Conservation (phyloP, 139 green algal genomes). For the Chlorella vulgaris region DNA sequence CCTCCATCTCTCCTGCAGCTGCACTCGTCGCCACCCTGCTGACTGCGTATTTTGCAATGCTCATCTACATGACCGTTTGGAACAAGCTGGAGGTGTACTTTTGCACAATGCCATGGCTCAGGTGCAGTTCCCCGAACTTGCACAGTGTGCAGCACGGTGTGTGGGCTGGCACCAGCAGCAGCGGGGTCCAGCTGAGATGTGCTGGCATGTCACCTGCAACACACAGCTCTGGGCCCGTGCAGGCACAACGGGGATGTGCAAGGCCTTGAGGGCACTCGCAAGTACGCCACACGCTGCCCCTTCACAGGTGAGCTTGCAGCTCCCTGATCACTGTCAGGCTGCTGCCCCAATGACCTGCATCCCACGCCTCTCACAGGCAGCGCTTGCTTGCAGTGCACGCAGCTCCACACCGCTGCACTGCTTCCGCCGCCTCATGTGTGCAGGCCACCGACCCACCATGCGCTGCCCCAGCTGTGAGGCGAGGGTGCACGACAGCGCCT, state of each 20-base stretch:
- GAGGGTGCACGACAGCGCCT: slow-evolving; percentile 33
- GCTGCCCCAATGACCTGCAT: no score
- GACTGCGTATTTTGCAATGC: slow-evolving; percentile 12
- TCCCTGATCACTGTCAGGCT: no score
- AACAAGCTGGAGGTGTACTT: slow-evolving; percentile 39
- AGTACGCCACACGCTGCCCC: slow-evolving; percentile 37
- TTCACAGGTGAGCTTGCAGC: slow-evolving; percentile 40
- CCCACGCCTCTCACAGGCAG: neutral
- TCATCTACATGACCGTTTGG: slow-evolving; percentile 17
- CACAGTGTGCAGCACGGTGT: neutral
- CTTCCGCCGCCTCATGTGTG: no score
- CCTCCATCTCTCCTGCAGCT: neutral
- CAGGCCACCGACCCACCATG: slow-evolving; percentile 38
- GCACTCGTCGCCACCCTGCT: slow-evolving; percentile 6
- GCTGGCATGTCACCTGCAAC: neutral
- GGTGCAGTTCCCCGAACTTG: neutral
- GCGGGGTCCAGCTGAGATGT: no score
- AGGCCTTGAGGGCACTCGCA: neutral
- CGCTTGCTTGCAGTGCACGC: neutral
- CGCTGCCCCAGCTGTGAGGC: slow-evolving; percentile 41
- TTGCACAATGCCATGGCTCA: slow-evolving; percentile 34
- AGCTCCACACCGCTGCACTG: neutral
- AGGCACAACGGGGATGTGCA: slow-evolving; percentile 3
- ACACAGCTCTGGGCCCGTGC: neutral
- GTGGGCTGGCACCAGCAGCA: no score